Evolutionary conservation across 2,329 filamentous ascomycete species (phyloP), one percentile per base, ranked within the genome.

Genomic region (Paecilomyces variotii): DNA sequence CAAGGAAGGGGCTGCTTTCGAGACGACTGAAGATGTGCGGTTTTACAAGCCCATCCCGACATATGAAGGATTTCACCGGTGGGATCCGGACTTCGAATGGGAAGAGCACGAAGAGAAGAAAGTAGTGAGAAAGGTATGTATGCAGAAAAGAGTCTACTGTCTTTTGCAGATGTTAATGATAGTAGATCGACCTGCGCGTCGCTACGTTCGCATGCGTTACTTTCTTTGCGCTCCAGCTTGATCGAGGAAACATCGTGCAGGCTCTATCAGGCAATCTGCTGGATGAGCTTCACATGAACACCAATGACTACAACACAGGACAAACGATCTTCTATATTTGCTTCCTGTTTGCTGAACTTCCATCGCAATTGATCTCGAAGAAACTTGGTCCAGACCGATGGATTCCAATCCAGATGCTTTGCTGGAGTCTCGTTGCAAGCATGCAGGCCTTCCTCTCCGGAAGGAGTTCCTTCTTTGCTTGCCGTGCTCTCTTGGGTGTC

Each of bases 141-240:
- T 25, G 7, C 14, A 25, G n/a, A 24, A 10, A 39, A 7, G 5
- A 19, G 35, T 55, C 28, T 24, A 34, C 28, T 39, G 24, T 25
- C 7, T 19, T 30, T 24, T 26, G 11, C 26, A 27, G 6, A n/a
- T 19, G 14, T 25, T 56, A 28, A 39, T 54, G 6, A 32, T 28
- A 11, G 14, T 39, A 76, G 75, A 74, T 79, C 56, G 77, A 79
- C 57, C 66, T 68, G 60, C 69, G 72, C 3, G 66, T 79, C 19
- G 76, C 73, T 59, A 72, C 74, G 11, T 80, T 72, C 63, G 70
- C 70, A 57, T 84, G 82, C 59, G 61, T 85, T 32, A 85, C 85
- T 70, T 87, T 87, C 71, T 86, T 87, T 58, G 83, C 82, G 0
- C 75, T 87, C 3, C 84, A 87, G 66, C 73, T 87, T 6, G 85